A percentile compares a stretch with the other conserved stretches of the same genome.
Evolutionary conservation across 345 rosid genomes (phyloP).

Genomic region (Passiflora organensis): DNA sequence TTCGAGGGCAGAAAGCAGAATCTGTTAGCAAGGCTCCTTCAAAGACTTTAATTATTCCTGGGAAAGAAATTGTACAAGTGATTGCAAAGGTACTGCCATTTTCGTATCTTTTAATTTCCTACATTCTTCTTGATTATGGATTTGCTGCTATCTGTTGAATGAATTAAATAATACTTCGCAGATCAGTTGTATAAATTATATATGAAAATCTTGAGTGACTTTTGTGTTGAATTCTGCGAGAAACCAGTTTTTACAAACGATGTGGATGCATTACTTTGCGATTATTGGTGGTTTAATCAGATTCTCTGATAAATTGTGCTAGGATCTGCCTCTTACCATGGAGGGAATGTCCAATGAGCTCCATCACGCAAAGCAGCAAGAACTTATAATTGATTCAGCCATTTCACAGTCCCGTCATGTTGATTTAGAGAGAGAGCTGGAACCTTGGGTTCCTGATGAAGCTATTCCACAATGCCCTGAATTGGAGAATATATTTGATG

Average conservation of each 20-base stretch:
- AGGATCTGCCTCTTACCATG: conserved; percentile 75
- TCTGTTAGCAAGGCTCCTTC: conserved; percentile 59
- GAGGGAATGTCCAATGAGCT: conserved; percentile 49
- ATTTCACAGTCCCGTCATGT: conserved; percentile 59
- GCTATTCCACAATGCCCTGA: conserved; percentile 57
- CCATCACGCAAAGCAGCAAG: conserved; percentile 51
- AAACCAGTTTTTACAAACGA: not conserved
- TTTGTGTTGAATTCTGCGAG: not conserved
- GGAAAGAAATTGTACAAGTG: conserved; percentile 85
- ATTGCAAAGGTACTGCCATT: conserved; percentile 67
- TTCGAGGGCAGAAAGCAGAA: conserved; percentile 55
- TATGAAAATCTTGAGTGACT: no score
- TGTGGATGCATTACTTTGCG: not conserved
- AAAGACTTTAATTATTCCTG: conserved; percentile 64
- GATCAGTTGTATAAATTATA: not conserved
- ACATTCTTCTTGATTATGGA: conserved; percentile 9
- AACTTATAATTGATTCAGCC: conserved; percentile 67
- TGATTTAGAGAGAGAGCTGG: conserved; percentile 72
- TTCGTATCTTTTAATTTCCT: conserved; percentile 14
- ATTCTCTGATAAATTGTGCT: conserved; percentile 15
- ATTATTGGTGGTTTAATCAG: conserved; percentile 1
- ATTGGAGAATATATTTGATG: conserved; percentile 66
- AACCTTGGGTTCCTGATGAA: conserved; percentile 82
- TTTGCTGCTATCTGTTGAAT: not conserved
- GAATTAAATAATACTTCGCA: not conserved